These are phyloP conservation scores for Pisolithus thermaeus DNA, from an alignment of 1,284 basidiomycete genomes.

Conservation along the genomic window DNA sequence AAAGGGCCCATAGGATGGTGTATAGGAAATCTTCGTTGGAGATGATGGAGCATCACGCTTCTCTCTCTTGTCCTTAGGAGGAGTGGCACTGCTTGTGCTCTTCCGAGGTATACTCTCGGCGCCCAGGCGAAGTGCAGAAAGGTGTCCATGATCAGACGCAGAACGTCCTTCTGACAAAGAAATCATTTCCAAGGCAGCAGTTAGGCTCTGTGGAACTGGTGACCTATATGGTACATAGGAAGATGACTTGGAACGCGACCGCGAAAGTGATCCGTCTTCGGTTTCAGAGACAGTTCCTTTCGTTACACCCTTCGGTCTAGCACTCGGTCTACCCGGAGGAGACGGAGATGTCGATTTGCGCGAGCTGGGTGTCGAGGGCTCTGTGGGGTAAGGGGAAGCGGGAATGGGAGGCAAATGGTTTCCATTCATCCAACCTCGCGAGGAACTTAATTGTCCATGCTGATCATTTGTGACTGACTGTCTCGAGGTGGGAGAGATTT, in stretches of 20 bases:
- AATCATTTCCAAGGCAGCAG: conserved; percentile 51
- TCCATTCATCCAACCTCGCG: conserved; percentile 22
- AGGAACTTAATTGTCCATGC: conserved; percentile 21
- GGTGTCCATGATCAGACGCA: conserved; percentile 30
- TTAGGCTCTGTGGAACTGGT: conserved; percentile 49
- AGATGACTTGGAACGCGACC: conserved; percentile 41
- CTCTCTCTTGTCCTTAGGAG: conserved; percentile 21
- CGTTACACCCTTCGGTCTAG: conserved; percentile 16
- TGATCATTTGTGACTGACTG: conserved; percentile 30
- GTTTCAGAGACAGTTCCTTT: conserved; percentile 21
- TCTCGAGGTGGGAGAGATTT: conserved; percentile 18
- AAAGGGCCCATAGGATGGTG: conserved; percentile 28
- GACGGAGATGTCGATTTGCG: conserved; percentile 24
- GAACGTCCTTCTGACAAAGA: conserved; percentile 41
- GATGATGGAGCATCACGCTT: conserved; percentile 34
- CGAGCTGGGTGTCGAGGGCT: conserved; percentile 31
- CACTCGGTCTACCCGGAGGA: conserved; percentile 20
- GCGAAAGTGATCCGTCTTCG: conserved; percentile 24
- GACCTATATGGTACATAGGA: conserved; percentile 42
- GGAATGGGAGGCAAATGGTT: conserved; percentile 32
- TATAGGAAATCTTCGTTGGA: conserved; percentile 36
- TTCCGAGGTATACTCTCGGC: conserved; percentile 26
- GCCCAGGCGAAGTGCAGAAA: conserved; percentile 11
- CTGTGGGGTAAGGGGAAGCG: conserved; percentile 32
- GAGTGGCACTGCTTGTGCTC: conserved; percentile 27